Percentiles rank a stretch among this genome's conserved stretches.
Conservation (phyloP, 2,329 filamentous ascomycete genomes). For the Colletotrichum phormii region DNA sequence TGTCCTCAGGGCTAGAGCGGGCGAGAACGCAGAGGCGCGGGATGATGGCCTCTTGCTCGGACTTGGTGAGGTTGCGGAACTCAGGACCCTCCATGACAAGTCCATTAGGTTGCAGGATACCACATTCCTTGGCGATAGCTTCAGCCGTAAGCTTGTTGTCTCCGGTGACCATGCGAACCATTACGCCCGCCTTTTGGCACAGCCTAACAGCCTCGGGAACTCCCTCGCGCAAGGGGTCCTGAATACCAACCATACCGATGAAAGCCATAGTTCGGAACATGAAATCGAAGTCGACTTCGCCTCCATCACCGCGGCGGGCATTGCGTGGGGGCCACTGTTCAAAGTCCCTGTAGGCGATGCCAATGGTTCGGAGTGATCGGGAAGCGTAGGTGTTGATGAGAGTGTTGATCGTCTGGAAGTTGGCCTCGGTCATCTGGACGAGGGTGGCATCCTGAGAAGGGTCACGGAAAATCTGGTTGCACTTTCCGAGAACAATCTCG, state of each 20-base stretch:
- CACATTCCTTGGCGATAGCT: constrained; percentile 83
- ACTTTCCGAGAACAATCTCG: constrained; percentile 71
- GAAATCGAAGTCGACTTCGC: constrained; percentile 74
- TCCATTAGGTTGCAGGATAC: constrained; percentile 76
- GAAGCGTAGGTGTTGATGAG: constrained; percentile 84
- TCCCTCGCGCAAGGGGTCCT: constrained; percentile 81
- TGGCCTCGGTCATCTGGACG: constrained; percentile 61
- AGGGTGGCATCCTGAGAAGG: constrained; percentile 58
- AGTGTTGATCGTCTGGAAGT: constrained; percentile 67
- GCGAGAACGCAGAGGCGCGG: constrained; percentile 78
- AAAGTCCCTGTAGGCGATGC: constrained; percentile 86
- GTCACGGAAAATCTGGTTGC: constrained; percentile 62
- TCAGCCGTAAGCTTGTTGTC: constrained; percentile 85
- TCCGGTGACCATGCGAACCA: constrained; percentile 87
- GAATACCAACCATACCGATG: constrained; percentile 80
- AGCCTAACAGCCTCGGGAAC: constrained; percentile 79
- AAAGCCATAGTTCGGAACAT: constrained; percentile 77
- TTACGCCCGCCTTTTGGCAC: constrained; percentile 81
- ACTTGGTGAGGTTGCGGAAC: constrained; percentile 77
- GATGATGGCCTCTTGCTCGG: constrained; percentile 75
- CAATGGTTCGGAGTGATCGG: constrained; percentile 86
- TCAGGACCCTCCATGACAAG: constrained; percentile 82
- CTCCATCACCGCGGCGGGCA: constrained; percentile 63
- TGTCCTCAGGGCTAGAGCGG: constrained; percentile 81
- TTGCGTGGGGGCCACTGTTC: constrained; percentile 83